phyloP scores from a whole-genome alignment of 1,284 basidiomycete genomes.

The Cutaneotrichosporon cutaneum region DNA sequence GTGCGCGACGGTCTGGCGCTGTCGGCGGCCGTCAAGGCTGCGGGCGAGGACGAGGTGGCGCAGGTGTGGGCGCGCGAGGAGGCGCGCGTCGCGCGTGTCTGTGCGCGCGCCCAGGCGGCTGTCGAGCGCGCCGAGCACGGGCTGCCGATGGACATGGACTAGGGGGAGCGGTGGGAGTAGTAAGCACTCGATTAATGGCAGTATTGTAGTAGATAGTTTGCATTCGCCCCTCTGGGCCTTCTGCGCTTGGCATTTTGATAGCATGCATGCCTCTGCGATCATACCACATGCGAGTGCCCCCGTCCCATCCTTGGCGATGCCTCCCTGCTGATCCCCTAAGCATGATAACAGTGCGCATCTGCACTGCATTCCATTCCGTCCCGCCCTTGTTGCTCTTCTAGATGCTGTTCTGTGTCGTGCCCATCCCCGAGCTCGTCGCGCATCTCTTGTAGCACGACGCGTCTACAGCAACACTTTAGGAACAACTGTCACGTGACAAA shows the following conservation, averaged over 20 bases:
- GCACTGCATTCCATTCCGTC: too few species aligned
- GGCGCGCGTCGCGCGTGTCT: slow-evolving; percentile 22
- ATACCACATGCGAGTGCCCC: too few species aligned
- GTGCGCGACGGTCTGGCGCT: slow-evolving; percentile 38
- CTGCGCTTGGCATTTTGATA: neutral
- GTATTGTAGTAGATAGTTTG: neutral
- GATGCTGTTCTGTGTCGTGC: too few species aligned
- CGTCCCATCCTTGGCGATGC: too few species aligned
- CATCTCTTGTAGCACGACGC: too few species aligned
- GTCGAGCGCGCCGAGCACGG: slow-evolving; percentile 22
- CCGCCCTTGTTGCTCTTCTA: too few species aligned
- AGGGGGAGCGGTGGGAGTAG: neutral
- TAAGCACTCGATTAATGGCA: neutral
- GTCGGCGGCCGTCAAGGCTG: slow-evolving; percentile 19
- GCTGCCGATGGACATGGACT: slow-evolving; percentile 6
- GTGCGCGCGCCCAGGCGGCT: slow-evolving; percentile 15
- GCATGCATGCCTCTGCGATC: neutral
- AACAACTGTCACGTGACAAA: neutral
- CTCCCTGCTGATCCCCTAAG: too few species aligned
- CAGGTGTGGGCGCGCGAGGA: slow-evolving; percentile 40
- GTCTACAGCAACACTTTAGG: too few species aligned
- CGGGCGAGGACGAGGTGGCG: slow-evolving; percentile 40
- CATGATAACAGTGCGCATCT: too few species aligned
- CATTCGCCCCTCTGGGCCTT: neutral
- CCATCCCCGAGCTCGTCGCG: neutral